Base-by-base conservation (phyloP, 352 stramenopile genomes). In the Pythium volutum region DNA sequence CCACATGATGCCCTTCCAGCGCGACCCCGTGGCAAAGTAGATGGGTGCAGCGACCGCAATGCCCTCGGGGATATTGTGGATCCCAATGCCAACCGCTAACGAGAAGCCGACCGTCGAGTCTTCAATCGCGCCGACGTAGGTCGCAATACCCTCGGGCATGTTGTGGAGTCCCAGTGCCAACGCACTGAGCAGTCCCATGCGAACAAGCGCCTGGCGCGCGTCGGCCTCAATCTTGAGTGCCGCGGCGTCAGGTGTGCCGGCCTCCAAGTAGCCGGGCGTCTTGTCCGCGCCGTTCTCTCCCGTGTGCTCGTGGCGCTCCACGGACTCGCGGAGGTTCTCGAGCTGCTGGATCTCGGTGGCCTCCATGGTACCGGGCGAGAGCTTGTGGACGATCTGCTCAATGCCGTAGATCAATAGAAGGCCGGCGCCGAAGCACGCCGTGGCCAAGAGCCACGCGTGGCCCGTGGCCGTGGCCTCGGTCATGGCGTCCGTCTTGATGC, bases 31-130 rank as follows among this genome's bases (percentile, higher is more conserved):
- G 2, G 95, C 93, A 59, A 98, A 99, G 71, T 98, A 99, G 27
- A 99, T 96, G 3, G 97, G 96, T 12, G 98, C 84, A 15, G 95
- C 91, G 15, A 99, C 89, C 48, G 92, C 97, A 31, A 98, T 75
- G 0, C 97, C 97, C 58, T 99, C 97, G 3, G 96, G 95, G 55
- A 99, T 97, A 66, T 99, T 99, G 76, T 99, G 96, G 25, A 98
- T 87, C 7, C 85, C 93, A 59, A 99, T 98, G 23, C 89, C 95
- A 36, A 99, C 75, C 1, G 96, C 95, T 7, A 99, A 76, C 16
- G 95, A 89, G 45, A 86, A 73, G 34, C 96, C 96, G 14, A 99
- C 88, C 1, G 69, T 80, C 2, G 92, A 89, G 68, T 98, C 90
- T 9, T 95, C 67, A 7, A 98, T 69, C 2, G 92, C 82, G 0